These are phyloP conservation scores for Aplosporella prunicola DNA, from an alignment of 2,329 filamentous ascomycete species.

Conservation along the genomic window DNA sequence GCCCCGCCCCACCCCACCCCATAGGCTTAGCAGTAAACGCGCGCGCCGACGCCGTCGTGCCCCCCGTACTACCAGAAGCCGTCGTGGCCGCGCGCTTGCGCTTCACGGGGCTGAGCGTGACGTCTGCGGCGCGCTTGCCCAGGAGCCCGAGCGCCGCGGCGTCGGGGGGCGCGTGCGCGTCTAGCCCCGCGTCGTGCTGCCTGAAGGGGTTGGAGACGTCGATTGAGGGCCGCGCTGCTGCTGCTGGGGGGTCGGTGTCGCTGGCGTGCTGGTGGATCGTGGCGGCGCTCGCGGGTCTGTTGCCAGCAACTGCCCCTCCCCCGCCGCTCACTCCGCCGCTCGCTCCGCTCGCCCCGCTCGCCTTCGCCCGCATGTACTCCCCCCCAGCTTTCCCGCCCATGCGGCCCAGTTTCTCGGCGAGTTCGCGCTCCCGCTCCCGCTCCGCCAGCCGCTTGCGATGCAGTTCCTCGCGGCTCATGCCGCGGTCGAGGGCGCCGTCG, in stretches of 20 bases:
- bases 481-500: slow-evolving; percentile 46
- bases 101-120: slow-evolving; percentile 35
- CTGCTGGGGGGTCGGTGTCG: not conserved
- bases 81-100: slow-evolving; percentile 30
- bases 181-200: not conserved
- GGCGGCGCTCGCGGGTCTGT: too few species aligned
- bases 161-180: slow-evolving; percentile 13
- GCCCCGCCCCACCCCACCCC: slow-evolving; percentile 40
- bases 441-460: slow-evolving; percentile 55
- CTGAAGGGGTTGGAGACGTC: not conserved
- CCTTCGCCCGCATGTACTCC: slow-evolving; percentile 55
- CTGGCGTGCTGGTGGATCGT: not conserved
- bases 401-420: slow-evolving; percentile 57
- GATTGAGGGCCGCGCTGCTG: not conserved
- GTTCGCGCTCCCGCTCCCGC: slow-evolving; percentile 62
- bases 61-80: slow-evolving; percentile 18
- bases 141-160: slow-evolving; percentile 34
- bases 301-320: too few species aligned
- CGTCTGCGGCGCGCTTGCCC: slow-evolving; percentile 33
- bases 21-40: slow-evolving; percentile 24
- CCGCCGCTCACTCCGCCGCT: slow-evolving; percentile 1
- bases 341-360: too few species aligned
- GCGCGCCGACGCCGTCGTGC: slow-evolving; percentile 13
- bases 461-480: slow-evolving; percentile 55
- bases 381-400: slow-evolving; percentile 55